Conservation (phyloP, 768 basidiomycete genomes). For the Pleurotus platypus region DNA sequence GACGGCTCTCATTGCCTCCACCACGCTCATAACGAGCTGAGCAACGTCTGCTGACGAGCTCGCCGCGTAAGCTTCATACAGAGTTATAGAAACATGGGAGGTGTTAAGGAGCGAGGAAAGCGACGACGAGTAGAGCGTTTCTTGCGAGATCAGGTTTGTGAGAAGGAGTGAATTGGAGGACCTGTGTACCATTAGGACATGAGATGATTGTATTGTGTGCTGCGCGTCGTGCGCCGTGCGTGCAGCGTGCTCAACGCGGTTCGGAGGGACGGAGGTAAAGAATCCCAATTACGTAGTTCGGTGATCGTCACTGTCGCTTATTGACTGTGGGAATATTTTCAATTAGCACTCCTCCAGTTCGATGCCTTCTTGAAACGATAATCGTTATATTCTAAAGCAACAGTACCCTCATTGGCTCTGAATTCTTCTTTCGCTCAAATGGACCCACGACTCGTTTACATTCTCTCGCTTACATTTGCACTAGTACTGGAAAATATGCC, state of each 20-base stretch:
- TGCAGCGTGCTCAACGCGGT: too few species aligned
- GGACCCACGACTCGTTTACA: too few species aligned
- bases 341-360: too few species aligned
- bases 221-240: too few species aligned
- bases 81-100: constrained; percentile 58
- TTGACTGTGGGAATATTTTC: background rate
- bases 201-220: background rate
- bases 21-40: constrained; percentile 52
- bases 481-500: too few species aligned
- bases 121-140: constrained; percentile 70
- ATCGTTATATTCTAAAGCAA: too few species aligned
- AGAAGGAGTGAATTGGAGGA: constrained; percentile 73
- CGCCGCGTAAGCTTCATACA: constrained; percentile 71
- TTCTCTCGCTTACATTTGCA: too few species aligned
- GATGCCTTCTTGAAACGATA: too few species aligned
- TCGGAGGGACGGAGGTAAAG: background rate
- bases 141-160: constrained; percentile 59
- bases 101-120: constrained; percentile 53
- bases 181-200: constrained; percentile 58
- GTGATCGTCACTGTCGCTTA: background rate
- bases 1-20: constrained; percentile 54
- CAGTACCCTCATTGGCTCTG: too few species aligned
- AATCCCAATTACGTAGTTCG: background rate
- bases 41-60: constrained; percentile 56
- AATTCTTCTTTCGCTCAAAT: too few species aligned